These are phyloP conservation scores for Exophiala dermatitidis DNA, from an alignment of 2,329 filamentous ascomycete genomes.

Conservation along the genomic window DNA sequence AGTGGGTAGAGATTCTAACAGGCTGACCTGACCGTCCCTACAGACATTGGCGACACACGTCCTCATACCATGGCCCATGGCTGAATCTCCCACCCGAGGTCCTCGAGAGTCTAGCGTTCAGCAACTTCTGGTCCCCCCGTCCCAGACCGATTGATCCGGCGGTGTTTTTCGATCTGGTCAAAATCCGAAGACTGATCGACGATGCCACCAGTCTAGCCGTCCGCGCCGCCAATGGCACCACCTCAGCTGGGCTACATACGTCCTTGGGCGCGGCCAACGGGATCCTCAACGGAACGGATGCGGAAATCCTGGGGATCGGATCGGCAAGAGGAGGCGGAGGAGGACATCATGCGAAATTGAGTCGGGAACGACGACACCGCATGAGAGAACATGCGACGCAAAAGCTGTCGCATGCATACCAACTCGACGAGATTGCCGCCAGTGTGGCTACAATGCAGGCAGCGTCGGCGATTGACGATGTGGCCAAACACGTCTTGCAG, in stretches of 20 bases:
- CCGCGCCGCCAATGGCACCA: conserved; percentile 66
- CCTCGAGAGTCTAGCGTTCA: conserved; percentile 69
- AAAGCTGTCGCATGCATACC: conserved; percentile 69
- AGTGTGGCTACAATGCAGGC: conserved; percentile 80
- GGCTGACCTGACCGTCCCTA: conserved; percentile 3
- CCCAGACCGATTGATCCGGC: conserved; percentile 72
- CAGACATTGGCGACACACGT: conserved; percentile 81
- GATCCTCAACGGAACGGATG: conserved; percentile 42
- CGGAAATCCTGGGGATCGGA: conserved; percentile 52
- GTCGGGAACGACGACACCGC: conserved; percentile 66
- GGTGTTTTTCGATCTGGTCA: conserved; percentile 75
- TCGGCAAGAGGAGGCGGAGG: conserved; percentile 46
- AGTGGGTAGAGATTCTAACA: neutral
- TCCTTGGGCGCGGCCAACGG: conserved; percentile 47
- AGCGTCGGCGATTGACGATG: conserved; percentile 67
- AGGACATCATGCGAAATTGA: conserved; percentile 54
- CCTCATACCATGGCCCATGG: conserved; percentile 77
- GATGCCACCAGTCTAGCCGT: conserved; percentile 72
- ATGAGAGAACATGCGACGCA: conserved; percentile 75
- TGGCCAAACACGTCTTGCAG: conserved; percentile 65
- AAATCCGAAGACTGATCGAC: conserved; percentile 71
- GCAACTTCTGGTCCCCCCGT: conserved; percentile 68
- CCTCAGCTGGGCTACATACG: conserved; percentile 56
- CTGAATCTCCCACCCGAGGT: conserved; percentile 71
- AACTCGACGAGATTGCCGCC: conserved; percentile 73